Percentiles rank a stretch among this genome's conserved stretches.
phyloP scores from a whole-genome alignment of 202 grass and related monocot genomes.

The Eragrostis tef region DNA sequence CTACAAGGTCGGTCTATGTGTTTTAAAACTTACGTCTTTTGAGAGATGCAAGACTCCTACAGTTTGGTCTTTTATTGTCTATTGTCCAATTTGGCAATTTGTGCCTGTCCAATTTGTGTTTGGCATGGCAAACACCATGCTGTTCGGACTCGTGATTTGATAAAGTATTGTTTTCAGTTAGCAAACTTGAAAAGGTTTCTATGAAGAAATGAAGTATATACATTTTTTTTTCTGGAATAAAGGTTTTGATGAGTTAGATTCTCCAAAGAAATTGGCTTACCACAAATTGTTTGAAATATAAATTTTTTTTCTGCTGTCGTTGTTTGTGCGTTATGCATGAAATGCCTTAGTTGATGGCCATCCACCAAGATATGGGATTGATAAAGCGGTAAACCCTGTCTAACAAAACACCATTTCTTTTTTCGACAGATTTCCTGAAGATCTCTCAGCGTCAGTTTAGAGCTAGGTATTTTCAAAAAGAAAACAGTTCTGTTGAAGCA shows the following conservation, averaged over 20 bases:
- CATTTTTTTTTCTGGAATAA: background rate
- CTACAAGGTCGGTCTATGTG: background rate
- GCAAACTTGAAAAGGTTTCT: background rate
- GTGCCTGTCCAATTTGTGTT: conserved; percentile 35
- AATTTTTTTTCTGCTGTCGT: background rate
- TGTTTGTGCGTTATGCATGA: background rate
- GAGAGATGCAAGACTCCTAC: background rate
- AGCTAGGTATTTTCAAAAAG: conserved; percentile 57
- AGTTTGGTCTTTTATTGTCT: background rate
- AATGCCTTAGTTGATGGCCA: background rate
- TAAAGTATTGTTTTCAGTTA: conserved; percentile 9
- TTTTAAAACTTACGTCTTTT: background rate
- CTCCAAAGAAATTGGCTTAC: conserved; percentile 8
- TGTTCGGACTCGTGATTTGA: background rate
- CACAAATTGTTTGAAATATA: background rate
- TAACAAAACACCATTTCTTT: conserved; percentile 35
- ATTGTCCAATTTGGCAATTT: background rate
- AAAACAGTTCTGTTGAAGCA: conserved; percentile 46
- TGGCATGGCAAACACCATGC: background rate
- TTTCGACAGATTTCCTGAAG: conserved; percentile 50
- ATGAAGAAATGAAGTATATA: background rate
- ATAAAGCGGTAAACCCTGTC: background rate
- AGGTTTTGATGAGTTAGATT: background rate
- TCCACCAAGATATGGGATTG: background rate
- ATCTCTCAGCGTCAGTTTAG: conserved; percentile 52